Conservation (phyloP, 169 alveolate species). For the Plasmodium billcollinsi region DNA sequence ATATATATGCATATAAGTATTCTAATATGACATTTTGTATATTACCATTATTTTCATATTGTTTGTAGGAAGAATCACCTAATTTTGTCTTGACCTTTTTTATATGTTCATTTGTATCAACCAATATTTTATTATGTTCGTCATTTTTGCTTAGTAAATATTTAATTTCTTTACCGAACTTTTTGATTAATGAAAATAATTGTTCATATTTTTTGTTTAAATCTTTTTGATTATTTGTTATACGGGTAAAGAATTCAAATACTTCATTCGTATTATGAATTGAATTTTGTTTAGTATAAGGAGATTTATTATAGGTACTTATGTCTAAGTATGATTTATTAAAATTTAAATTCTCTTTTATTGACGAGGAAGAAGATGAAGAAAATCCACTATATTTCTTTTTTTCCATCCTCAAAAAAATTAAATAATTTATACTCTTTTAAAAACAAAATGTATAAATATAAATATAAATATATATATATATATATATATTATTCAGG, state of each 20-base stretch:
- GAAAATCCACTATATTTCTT: constrained; percentile 25
- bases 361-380: constrained; percentile 21
- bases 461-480: neutral
- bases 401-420: constrained; percentile 32
- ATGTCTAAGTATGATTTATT: constrained; percentile 65
- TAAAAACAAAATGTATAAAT: neutral
- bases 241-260: constrained; percentile 60
- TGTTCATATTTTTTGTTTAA: constrained; percentile 65
- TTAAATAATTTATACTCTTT: neutral
- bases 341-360: constrained; percentile 28
- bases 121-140: constrained; percentile 38
- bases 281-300: constrained; percentile 48
- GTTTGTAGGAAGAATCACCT: constrained; percentile 39
- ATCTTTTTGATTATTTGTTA: constrained; percentile 68
- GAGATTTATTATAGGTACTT: constrained; percentile 48
- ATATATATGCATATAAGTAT: too few relatives aligned
- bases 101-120: constrained; percentile 60
- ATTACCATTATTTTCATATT: constrained; percentile 62
- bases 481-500: too few relatives aligned
- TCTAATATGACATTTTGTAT: neutral
- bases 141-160: constrained; percentile 63
- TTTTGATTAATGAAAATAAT: constrained; percentile 61
- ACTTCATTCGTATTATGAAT: constrained; percentile 63
- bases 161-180: constrained; percentile 70
- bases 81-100: constrained; percentile 44